Evolutionary conservation across 805 yeast species (phyloP), one percentile per base, ranked within the genome.

Genomic region (Starmerella vitae): DNA sequence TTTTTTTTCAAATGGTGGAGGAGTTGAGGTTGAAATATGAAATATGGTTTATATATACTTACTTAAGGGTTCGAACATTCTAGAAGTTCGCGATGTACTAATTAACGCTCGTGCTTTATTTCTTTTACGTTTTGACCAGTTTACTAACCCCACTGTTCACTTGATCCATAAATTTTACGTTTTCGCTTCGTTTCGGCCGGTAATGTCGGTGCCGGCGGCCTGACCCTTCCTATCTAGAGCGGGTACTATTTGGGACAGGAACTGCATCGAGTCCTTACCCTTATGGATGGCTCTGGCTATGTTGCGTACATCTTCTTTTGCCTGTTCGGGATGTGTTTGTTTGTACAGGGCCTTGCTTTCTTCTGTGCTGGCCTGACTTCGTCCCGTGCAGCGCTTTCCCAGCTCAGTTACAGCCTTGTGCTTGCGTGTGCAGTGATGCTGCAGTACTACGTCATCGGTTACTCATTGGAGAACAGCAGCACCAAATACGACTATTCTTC

Each of bases 391-490:
- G 79, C 82, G 14, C 64, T 77, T 34, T 72, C 78, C 12, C 67
- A 76, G 49, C 57, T 74, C 36, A 70, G 79, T 70, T 78, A 78
- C 33, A 68, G 78, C 14, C 55, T 77, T 40, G 69, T 76, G 69
- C 73, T 78, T 13, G 66, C 68, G 15, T 67, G 78, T 50, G 57
- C 75, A 31, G 68, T 76, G 1, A 58, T 68, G n/a, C 66, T 76
- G 60, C 82, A 76, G 54, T 76, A 81, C 78, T 74, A 72, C 50
- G 66, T 72, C 51, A 67, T 78, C 72, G 84, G 84, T 42, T 76
- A 70, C 54, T 72, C 81, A 5, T 63, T 77, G 40, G 71, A 72
- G 12, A 72, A 71, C 47, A 62, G 68, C 36, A 39, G 39, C 22
- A 24, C 43, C 5, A 37, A 12, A 6, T 4, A 12, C 18, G 36